Conservation (phyloP, 2,329 filamentous ascomycete species). For the Penicillium polonicum region DNA sequence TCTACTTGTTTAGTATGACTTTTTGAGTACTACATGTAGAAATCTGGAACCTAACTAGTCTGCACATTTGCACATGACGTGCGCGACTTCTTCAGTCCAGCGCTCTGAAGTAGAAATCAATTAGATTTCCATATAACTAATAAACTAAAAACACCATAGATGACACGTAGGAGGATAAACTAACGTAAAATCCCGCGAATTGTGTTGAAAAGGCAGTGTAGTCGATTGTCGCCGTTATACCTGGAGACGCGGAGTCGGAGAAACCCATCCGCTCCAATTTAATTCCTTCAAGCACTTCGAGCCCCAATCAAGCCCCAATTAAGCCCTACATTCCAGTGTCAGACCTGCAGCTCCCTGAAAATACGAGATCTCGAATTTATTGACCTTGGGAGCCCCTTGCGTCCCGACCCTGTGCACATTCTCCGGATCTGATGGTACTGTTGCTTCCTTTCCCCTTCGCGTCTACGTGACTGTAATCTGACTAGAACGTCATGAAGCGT, state of each 20-base stretch:
- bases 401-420: conserved; percentile 26
- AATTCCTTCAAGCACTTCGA: conserved; percentile 17
- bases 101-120: neutral
- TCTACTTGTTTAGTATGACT: neutral
- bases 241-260: conserved; percentile 27
- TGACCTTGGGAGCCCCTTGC: conserved; percentile 26
- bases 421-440: conserved; percentile 36
- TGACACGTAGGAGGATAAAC: neutral
- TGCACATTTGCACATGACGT: neutral
- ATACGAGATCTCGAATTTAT: conserved; percentile 7
- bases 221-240: neutral
- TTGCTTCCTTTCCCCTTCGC: conserved; percentile 25
- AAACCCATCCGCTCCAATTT: conserved; percentile 27
- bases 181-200: neutral
- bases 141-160: neutral
- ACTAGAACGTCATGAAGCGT: conserved; percentile 40
- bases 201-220: neutral
- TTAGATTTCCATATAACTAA: neutral
- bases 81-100: neutral
- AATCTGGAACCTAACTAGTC: too few relatives aligned
- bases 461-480: conserved; percentile 15
- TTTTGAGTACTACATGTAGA: neutral
- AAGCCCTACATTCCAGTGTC: conserved; percentile 9
- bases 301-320: neutral
- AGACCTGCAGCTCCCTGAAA: conserved; percentile 5